Evolutionary conservation across 345 rosid genomes (phyloP).

Genomic region (Melastoma malabathricum): DNA sequence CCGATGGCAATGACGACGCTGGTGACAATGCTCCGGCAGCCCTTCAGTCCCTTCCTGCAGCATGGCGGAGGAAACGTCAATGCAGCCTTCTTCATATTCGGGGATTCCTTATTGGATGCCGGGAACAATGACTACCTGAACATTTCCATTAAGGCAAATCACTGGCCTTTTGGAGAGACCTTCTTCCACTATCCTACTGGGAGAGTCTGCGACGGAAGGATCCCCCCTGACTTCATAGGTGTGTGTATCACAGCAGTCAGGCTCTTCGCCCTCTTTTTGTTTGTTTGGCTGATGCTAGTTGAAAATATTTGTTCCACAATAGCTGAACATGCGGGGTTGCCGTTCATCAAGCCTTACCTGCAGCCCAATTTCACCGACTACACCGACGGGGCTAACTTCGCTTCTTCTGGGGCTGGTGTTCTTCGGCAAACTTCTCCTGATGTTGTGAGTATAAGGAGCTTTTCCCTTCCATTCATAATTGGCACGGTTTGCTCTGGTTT

Average conservation of each 20-base stretch:
- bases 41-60: no score
- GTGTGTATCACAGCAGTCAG: neutral
- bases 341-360: constrained; percentile 8
- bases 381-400: constrained; percentile 13
- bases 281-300: neutral
- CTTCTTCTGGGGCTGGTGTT: constrained; percentile 12
- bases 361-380: constrained; percentile 3
- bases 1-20: no score
- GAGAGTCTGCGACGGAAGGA: constrained; percentile 7
- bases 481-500: no score
- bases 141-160: neutral
- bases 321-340: constrained; percentile 13
- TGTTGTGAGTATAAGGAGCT: neutral
- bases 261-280: neutral
- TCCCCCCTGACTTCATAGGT: constrained; percentile 16
- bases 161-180: constrained; percentile 8
- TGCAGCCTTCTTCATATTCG: constrained; percentile 7
- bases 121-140: constrained; percentile 7
- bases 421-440: constrained; percentile 4
- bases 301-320: neutral
- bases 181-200: constrained; percentile 10
- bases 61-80: neutral
- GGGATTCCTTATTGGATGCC: constrained; percentile 10
- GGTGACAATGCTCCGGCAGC: no score
- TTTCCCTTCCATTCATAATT: no score